Evolutionary conservation across 306 rosid species (phyloP).

Genomic region (Rosa persica): DNA sequence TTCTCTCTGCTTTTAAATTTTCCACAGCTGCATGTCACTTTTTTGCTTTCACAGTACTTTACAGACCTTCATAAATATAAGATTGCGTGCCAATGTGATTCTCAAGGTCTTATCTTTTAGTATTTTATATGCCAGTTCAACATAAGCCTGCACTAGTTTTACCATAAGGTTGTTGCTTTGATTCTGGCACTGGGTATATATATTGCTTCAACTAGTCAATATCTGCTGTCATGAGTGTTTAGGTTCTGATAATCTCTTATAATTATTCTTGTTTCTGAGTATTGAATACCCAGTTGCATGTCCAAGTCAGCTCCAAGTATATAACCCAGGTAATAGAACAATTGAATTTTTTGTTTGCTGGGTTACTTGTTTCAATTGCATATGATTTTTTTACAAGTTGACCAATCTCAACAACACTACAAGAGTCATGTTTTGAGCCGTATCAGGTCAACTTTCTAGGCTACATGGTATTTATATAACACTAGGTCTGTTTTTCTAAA

Average conservation of each 20-base stretch:
- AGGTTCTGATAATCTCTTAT: neutral
- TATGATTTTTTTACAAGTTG: neutral
- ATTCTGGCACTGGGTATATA: neutral
- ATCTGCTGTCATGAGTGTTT: neutral
- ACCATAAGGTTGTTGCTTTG: neutral
- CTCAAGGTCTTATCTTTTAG: neutral
- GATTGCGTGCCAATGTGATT: neutral
- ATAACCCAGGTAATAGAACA: neutral
- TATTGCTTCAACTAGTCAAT: neutral
- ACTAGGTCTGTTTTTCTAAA: neutral
- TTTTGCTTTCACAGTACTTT: neutral
- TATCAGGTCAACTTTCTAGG: neutral
- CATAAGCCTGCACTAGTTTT: neutral
- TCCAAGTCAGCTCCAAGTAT: neutral
- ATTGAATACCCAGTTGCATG: slow-evolving; percentile 9
- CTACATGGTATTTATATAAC: neutral
- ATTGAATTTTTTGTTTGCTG: neutral
- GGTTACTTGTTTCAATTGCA: neutral
- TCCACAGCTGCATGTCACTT: neutral
- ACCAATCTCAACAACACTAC: neutral
- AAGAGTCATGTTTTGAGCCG: neutral
- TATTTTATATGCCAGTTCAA: neutral
- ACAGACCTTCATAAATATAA: neutral
- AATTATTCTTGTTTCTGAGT: neutral
- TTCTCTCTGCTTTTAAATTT: neutral